These are phyloP conservation scores for Aspergillus asperescens DNA, from an alignment of 495 filamentous ascomycete genomes.

Conservation along the genomic window DNA sequence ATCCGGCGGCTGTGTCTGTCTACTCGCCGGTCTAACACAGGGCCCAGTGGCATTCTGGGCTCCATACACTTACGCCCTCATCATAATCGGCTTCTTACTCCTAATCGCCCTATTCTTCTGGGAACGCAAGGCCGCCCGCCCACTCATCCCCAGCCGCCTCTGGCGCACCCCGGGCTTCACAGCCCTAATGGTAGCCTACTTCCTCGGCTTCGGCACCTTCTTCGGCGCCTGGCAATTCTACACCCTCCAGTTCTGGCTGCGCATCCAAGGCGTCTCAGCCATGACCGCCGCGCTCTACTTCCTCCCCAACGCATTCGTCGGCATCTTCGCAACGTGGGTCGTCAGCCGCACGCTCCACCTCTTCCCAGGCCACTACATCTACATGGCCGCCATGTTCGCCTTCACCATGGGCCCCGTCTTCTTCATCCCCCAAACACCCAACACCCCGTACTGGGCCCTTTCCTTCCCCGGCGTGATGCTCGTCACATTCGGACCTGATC, in stretches of 20 bases:
- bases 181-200: conserved; percentile 44
- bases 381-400: conserved; percentile 32
- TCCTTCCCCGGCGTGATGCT: conserved; percentile 27
- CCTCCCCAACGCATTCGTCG: conserved; percentile 39
- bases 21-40: conserved; percentile 32
- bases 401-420: conserved; percentile 31
- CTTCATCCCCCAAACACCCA: conserved; percentile 30
- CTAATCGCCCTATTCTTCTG: conserved; percentile 25
- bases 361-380: conserved; percentile 47
- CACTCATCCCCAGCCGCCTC: conserved; percentile 28
- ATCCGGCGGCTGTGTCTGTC: conserved; percentile 24
- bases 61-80: conserved; percentile 26
- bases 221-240: conserved; percentile 49
- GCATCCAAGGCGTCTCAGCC: conserved; percentile 35
- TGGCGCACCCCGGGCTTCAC: conserved; percentile 43
- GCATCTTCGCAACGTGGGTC: conserved; percentile 19
- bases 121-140: conserved; percentile 24
- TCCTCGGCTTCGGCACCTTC: conserved; percentile 44
- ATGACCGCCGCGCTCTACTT: conserved; percentile 40
- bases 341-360: conserved; percentile 42
- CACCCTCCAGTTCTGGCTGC: conserved; percentile 47
- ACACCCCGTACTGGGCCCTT: conserved; percentile 29
- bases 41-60: conserved; percentile 27
- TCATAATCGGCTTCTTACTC: conserved; percentile 23
- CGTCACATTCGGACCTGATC: conserved; percentile 33